phyloP scores from a whole-genome alignment of 73 alveolate genomes.

The Symbiodinium pilosum region DNA sequence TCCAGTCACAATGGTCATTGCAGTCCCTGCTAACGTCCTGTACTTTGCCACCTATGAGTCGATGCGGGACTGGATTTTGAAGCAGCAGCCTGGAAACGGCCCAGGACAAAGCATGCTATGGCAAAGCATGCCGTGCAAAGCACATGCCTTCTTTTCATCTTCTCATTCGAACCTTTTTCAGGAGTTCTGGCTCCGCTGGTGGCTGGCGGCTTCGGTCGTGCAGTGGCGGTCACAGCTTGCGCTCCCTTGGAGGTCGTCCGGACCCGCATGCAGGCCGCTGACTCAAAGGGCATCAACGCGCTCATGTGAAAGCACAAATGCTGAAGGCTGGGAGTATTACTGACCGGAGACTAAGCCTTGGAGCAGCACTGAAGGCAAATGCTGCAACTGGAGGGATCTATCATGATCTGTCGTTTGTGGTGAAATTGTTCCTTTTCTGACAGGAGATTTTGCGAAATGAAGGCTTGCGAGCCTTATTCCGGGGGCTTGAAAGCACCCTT shows the following conservation, averaged over 20 bases:
- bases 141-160: background rate
- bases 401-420: too few species aligned
- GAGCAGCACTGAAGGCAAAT: conserved; percentile 37
- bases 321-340: background rate
- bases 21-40: conserved; percentile 82
- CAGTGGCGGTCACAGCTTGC: conserved; percentile 76
- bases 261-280: conserved; percentile 43
- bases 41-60: conserved; percentile 76
- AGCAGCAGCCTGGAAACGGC: background rate
- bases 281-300: background rate
- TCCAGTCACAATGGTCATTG: conserved; percentile 78
- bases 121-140: background rate
- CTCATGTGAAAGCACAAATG: background rate
- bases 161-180: background rate
- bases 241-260: conserved; percentile 82
- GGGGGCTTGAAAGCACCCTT: conserved; percentile 85
- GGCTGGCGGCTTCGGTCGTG: conserved; percentile 81
- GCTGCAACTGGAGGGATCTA: background rate
- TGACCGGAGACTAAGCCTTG: background rate
- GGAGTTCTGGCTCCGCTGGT: conserved; percentile 57
- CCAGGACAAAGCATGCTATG: background rate
- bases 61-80: conserved; percentile 15
- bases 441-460: conserved; percentile 53
- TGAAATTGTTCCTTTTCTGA: background rate
- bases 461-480: conserved; percentile 59